Evolutionary conservation across 192 early-diverging fungal genomes (phyloP).

Genomic region (Gamsiella multidivaricata): DNA sequence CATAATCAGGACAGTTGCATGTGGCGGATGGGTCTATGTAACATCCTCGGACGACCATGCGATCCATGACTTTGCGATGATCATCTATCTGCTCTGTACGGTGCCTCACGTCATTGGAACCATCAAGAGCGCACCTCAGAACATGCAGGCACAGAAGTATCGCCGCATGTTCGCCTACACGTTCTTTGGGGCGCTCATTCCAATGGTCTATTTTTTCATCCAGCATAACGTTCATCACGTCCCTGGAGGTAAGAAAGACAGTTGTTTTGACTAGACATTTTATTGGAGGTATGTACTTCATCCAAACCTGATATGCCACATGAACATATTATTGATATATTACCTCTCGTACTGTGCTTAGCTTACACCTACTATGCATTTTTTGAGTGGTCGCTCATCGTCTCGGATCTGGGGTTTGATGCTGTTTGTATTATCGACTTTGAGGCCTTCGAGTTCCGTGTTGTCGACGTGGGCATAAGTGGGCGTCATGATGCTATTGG

Average conservation of each 20-base stretch:
- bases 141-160: conserved; percentile 60
- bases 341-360: conserved; percentile 2
- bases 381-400: conserved; percentile 87
- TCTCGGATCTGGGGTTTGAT: conserved; percentile 81
- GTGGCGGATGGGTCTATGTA: conserved; percentile 89
- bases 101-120: conserved; percentile 79
- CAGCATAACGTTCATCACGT: conserved; percentile 80
- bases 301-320: too few relatives aligned
- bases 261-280: background rate
- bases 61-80: conserved; percentile 85
- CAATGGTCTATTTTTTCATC: conserved; percentile 83
- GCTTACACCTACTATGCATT: conserved; percentile 85
- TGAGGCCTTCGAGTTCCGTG: conserved; percentile 58
- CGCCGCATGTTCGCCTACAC: conserved; percentile 62
- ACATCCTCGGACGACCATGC: conserved; percentile 84
- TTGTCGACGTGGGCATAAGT: conserved; percentile 55
- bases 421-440: conserved; percentile 78
- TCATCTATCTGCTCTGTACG: conserved; percentile 77
- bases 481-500: conserved; percentile 11
- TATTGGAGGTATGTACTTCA: background rate
- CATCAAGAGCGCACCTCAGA: conserved; percentile 60
- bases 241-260: conserved; percentile 64
- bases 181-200: conserved; percentile 78
- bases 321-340: background rate
- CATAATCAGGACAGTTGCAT: conserved; percentile 76